Evolutionary conservation across 1,139 yeast species (phyloP), one percentile per base, ranked within the genome.

Genomic region (Meyerozyma elateridarum): DNA sequence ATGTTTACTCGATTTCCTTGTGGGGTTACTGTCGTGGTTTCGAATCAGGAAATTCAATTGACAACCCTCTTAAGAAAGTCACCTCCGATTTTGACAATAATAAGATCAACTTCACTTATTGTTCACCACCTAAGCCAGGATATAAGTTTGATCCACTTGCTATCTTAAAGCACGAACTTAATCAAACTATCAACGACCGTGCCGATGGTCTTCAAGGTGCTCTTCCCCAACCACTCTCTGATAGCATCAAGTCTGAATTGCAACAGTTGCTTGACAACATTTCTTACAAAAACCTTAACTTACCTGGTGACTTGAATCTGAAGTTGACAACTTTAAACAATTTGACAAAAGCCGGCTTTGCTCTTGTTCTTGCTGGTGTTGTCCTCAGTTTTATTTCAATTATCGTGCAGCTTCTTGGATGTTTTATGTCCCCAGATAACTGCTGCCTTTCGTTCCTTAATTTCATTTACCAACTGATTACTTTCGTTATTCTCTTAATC

Each of bases 11-110:
- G 11, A 60, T 81, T 25, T 77, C 87, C 29, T 66, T 71, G 51
- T 82, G 88, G 77, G 89, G 88, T 20, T 83, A 80, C 58, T 84
- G 94, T 55, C 62, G 70, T 44, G 91, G 89, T 15, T 36, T 40
- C 3, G 44, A 48, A 18, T 40, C 46, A 14, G 42, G 42, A n/a
- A 27, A 31, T 11, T 15, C 32, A 37, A n/a, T 32, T 14, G 16
- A 36, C 8, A 31, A 30, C 14, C 18, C n/a, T 28, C 22, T 16
- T 26, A 25, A 19, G 27, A 15, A 34, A 9, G 28, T 33, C 15
- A 38, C 44, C 12, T 35, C 36, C 22, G 37, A 41, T 20, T 52
- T 55, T 36, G 61, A 62, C 40, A 59, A 63, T 37, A 50, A 61
- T 15, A 51, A 64, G 36, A 56, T 70, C 30, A 58, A 58, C 27